Evolutionary conservation across 768 basidiomycete species (phyloP), one percentile per base, ranked within the genome.

Genomic region (Boletus rufocinnamomeus): DNA sequence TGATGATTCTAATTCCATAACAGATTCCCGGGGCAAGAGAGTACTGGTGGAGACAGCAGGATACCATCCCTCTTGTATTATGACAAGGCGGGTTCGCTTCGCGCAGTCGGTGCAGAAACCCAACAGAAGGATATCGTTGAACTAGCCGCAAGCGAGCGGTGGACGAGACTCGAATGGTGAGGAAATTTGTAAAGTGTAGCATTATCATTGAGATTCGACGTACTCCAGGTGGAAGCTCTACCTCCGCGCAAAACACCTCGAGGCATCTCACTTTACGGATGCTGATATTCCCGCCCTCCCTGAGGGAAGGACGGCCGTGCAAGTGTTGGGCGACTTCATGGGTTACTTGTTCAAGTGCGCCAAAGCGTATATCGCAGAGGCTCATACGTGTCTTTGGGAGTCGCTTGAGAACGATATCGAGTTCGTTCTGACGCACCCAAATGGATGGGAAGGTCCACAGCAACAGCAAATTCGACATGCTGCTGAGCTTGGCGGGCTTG

Each of bases 391-490:
- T 6, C 61, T 83, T 2, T 84, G 82, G 82, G 62, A 65, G 1
- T 77, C 75, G 0, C 54, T 84, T 5, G 71, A 78, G 56, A 57
- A 70, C 8, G 63, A 61, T 14, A 79, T 82, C 30, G 77, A 82
- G 37, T 81, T 82, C 52, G 72, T 87, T 9, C 72, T 87, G 11
- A 78, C 79, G 2, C 84, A 86, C 58, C 85, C 85, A 2, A 87
- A 86, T 60, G 84, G 82, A 0, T 87, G 84, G 86, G 84, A 81
- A 58, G 82, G 83, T 4, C 67, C 67, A 1, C 85, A 86, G 62
- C 86, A 86, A 57, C 69, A 70, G 28, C 72, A 78, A 57, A 82
- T 87, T 74, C 79, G 85, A 5, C 61, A 64, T 41, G 85, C 85
- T 11, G 82, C 61, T 16, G 74, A 82, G 17, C 63, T 66, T 19